Evolutionary conservation across 202 grass and related monocot species (phyloP).

Genomic region (Setaria italica): DNA sequence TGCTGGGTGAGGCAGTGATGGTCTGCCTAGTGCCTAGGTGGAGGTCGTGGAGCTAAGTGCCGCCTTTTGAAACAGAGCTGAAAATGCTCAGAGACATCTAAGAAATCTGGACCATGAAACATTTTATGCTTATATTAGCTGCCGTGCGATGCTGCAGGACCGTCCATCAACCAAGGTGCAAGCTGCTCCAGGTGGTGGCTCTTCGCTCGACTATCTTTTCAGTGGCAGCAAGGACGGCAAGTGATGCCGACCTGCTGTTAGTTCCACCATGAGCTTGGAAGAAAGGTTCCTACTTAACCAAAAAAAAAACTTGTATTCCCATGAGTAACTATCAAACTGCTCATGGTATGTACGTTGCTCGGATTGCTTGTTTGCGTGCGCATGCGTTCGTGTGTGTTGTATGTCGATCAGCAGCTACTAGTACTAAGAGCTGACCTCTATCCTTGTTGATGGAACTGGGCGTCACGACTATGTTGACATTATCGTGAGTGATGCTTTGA

Average conservation of each 20-base stretch:
- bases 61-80: too few species aligned
- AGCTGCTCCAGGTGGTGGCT: constrained; percentile 61
- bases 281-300: constrained; percentile 38
- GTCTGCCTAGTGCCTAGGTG: too few species aligned
- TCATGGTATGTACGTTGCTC: constrained; percentile 33
- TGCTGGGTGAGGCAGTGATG: too few species aligned
- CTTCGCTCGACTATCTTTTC: constrained; percentile 68
- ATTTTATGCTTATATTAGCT: constrained; percentile 14
- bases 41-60: too few species aligned
- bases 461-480: constrained; percentile 4
- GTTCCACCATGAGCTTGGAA: constrained; percentile 19
- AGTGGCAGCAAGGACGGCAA: constrained; percentile 51
- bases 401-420: constrained; percentile 30
- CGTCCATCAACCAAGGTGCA: constrained; percentile 73
- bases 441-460: constrained; percentile 5
- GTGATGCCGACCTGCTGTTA: constrained; percentile 28
- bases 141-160: constrained; percentile 29
- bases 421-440: constrained; percentile 24
- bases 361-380: constrained; percentile 27
- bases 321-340: constrained; percentile 11
- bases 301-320: constrained; percentile 1
- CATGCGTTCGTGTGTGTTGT: background rate
- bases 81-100: background rate
- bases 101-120: background rate
- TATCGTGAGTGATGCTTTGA: background rate